Evolutionary conservation across 179 eudicot species (phyloP), one percentile per base, ranked within the genome.

Genomic region (Silene vulgaris): DNA sequence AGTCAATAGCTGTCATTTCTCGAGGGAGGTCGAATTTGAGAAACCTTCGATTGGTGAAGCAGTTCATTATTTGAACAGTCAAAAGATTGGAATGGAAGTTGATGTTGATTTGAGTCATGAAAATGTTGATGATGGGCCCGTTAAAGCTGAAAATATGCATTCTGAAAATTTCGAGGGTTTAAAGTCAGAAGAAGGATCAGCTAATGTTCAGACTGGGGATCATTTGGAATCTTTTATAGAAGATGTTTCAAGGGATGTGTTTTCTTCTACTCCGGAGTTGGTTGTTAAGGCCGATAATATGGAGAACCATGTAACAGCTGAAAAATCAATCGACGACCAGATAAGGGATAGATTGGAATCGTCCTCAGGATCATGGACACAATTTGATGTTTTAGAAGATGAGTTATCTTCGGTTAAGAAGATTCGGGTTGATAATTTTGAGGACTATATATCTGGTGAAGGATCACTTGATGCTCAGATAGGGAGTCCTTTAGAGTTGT

Each of bases 291-390:
- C 76, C 71, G 82, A 82, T 74, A 74, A 74, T 80, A 32, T 77
- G 73, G 88, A 82, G 73, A 59, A 76, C 75, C 83, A 78, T 17
- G 80, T 76, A 59, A 81, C 85, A 17, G 85, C 78, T 4, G 81
- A 81, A 30, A 96, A 79, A 74, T 89, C 88, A 14, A 28, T 80
- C 13, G 86, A 84, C 74, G 79, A 76, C 68, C 77, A 75, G 60
- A 65, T 69, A 74, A 86, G 77, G 7, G 91, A 86, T 79, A 79
- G 54, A 19, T 79, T 80, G 23, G 89, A 81, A 68, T 82, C 90
- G 83, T 84, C 86, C 3, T 79, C 85, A 21, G 78, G 86, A 28
- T 86, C 86, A 8, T 88, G 93, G 96, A 85, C 84, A 79, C 85
- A 80, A 56, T 74, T 78, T 69, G 91, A 78, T 71, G 73, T 54